Conservation (phyloP, 2,329 filamentous ascomycete species). For the Alternaria gansuensis region DNA sequence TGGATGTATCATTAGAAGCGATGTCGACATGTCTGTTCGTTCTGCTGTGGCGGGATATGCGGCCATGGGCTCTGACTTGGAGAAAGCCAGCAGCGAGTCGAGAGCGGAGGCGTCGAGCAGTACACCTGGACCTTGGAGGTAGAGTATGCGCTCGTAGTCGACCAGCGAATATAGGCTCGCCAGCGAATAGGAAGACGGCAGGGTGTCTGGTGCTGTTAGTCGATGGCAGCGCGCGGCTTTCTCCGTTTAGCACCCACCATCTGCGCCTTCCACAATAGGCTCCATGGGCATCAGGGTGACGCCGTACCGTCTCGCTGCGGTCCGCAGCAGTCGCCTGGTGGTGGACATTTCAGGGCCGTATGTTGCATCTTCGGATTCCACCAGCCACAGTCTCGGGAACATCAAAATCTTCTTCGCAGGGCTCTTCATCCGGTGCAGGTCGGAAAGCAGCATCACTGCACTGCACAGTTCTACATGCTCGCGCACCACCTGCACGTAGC, state of each 20-base stretch:
- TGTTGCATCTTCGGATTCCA: constrained; percentile 47
- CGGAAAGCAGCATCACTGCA: constrained; percentile 60
- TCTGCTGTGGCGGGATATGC: constrained; percentile 47
- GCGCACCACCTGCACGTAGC: constrained; percentile 59
- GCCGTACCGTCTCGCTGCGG: constrained; percentile 57
- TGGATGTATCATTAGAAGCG: constrained; percentile 52
- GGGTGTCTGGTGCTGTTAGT: constrained; percentile 33
- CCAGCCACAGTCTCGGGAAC: constrained; percentile 55
- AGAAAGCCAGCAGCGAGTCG: constrained; percentile 56
- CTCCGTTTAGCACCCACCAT: constrained; percentile 32
- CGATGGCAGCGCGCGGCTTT: background rate
- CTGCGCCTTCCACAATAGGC: constrained; percentile 49
- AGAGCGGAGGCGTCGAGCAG: constrained; percentile 58
- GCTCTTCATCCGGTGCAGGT: constrained; percentile 57
- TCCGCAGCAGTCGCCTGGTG: constrained; percentile 55
- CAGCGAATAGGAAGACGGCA: constrained; percentile 55
- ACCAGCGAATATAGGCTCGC: constrained; percentile 57
- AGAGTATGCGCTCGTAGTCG: constrained; percentile 58
- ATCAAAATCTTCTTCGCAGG: constrained; percentile 57
- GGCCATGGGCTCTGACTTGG: constrained; percentile 48
- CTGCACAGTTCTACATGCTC: constrained; percentile 59
- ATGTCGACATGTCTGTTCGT: constrained; percentile 46
- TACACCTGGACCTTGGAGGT: constrained; percentile 57
- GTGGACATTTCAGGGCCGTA: constrained; percentile 56
- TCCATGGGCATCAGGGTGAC: constrained; percentile 57